Percentiles rank a stretch among this genome's conserved stretches.
Evolutionary conservation across 371 early-diverging fungal species (phyloP).

Genomic region (Mortierella sp.): DNA sequence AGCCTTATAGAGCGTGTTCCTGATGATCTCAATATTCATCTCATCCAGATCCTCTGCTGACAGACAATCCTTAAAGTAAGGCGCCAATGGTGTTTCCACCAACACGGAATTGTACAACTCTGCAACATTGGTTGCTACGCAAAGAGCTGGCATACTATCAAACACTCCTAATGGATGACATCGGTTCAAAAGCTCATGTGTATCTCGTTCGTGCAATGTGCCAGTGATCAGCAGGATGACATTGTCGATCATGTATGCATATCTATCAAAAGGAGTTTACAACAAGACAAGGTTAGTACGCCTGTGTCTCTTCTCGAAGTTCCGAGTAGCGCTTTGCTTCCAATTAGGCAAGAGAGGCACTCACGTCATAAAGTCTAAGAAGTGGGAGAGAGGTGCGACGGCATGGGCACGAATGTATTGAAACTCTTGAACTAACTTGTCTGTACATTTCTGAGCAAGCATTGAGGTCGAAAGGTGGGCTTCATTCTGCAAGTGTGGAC

Average conservation of each 20-base stretch:
- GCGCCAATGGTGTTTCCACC: constrained; percentile 98
- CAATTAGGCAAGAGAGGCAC: no score
- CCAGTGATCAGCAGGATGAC: constrained; percentile 98
- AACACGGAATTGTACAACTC: constrained; percentile 97
- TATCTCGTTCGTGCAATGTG: constrained; percentile 97
- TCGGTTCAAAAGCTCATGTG: constrained; percentile 94
- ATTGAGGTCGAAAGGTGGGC: constrained; percentile 96
- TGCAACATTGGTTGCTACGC: constrained; percentile 95
- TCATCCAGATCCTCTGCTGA: constrained; percentile 98
- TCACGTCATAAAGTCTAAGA: constrained; percentile 96
- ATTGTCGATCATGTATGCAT: constrained; percentile 99
- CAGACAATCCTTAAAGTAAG: constrained; percentile 96
- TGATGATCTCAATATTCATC: constrained; percentile 98
- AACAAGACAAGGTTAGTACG: no score
- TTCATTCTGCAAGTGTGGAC: constrained; percentile 93
- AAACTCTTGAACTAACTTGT: constrained; percentile 93
- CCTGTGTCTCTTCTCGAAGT: no score
- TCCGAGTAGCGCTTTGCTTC: no score
- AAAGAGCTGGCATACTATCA: constrained; percentile 97
- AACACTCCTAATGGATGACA: constrained; percentile 98
- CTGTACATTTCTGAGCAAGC: constrained; percentile 88
- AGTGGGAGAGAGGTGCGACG: constrained; percentile 84
- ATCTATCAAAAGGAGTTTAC: constrained; percentile 62
- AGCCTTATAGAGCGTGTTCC: constrained; percentile 98
- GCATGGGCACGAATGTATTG: constrained; percentile 92